These are phyloP conservation scores for Lasiosphaeria miniovina DNA, from an alignment of 495 filamentous ascomycete species.

Conservation along the genomic window DNA sequence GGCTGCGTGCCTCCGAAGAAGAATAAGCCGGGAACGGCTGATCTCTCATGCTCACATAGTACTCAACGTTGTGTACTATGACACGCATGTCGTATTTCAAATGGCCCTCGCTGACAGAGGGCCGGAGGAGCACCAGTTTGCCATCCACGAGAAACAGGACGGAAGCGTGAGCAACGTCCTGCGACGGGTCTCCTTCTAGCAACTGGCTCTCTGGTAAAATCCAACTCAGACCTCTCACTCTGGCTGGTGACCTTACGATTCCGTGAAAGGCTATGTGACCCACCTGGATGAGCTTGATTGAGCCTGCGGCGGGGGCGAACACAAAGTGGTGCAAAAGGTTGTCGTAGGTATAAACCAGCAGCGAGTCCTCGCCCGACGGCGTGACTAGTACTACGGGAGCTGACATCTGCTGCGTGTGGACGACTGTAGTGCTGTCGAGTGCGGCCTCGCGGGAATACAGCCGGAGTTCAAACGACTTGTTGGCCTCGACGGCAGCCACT, in stretches of 20 bases:
- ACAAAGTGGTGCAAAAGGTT: conserved; percentile 95
- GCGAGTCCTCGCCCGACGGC: conserved; percentile 85
- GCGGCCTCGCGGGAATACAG: conserved; percentile 84
- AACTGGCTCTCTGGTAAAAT: conserved; percentile 89
- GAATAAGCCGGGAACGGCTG: conserved; percentile 52
- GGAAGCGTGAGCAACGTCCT: conserved; percentile 91
- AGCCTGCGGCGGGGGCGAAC: conserved; percentile 64
- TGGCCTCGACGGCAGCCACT: conserved; percentile 87
- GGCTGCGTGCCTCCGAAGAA: conserved; percentile 10
- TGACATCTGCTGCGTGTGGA: conserved; percentile 73
- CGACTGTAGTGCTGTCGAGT: conserved; percentile 66
- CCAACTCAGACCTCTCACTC: conserved; percentile 94
- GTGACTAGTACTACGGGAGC: conserved; percentile 84
- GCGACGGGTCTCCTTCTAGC: conserved; percentile 86
- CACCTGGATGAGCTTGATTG: conserved; percentile 79
- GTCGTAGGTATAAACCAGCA: conserved; percentile 94
- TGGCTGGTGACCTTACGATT: conserved; percentile 87
- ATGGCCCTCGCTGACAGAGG: conserved; percentile 69
- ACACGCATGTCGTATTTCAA: conserved; percentile 98
- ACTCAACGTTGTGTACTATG: conserved; percentile 92
- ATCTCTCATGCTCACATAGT: conserved; percentile 88
- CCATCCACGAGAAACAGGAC: conserved; percentile 94
- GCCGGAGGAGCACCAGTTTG: conserved; percentile 89
- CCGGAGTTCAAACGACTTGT: conserved; percentile 80
- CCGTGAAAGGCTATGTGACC: conserved; percentile 97